Base-by-base conservation (phyloP, 805 yeast genomes). In the Metschnikowia lochheadii region DNA sequence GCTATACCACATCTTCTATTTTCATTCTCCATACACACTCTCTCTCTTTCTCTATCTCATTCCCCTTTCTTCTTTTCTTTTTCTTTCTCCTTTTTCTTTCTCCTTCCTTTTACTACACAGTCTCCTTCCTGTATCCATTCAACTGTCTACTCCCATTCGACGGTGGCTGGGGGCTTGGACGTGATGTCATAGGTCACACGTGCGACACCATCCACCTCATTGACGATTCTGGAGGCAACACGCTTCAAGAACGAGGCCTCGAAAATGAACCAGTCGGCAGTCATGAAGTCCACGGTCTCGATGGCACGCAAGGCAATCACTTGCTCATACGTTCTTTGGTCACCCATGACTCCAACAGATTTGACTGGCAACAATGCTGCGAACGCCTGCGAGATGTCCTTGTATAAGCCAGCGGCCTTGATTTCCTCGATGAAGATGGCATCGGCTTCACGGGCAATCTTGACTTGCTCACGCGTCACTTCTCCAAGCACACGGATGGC, bases 301-400 rank as follows among this genome's bases (percentile, higher is more conserved):
- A 94, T 89, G 60, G 99, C 99, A 76, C 99, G 87, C 68, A 94
- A 82, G 44, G 99, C 99, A 77, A 94, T 94, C 56, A 94, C 99
- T 77, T 94, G 99, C 72, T 94, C 99, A 69, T 94, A 94, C 53
- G 97, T 89, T 78, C 99, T 87, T 79, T 94, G 96, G 74, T 94
- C 99, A 67, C 99, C 99, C 97, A 89, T 89, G 58, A 94, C 99
- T 77, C 99, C 99, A 50, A 94, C 99, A 48, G 97, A 88, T 76
- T 90, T 91, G 60, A 94, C 99, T 15, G 99, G 99, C 65, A 94
- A 79, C 62, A 94, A 79, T 58, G 95, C 90, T 52, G 99, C 99
- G 67, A 94, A 94, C 17, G 99, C 99, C 77, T 94, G 99, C 42
- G 97, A 87, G 61, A 94, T 94, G 65, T 92, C 76, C 66, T 86